Base-by-base conservation (phyloP, 768 basidiomycete genomes). In the Mrakia frigida region DNA sequence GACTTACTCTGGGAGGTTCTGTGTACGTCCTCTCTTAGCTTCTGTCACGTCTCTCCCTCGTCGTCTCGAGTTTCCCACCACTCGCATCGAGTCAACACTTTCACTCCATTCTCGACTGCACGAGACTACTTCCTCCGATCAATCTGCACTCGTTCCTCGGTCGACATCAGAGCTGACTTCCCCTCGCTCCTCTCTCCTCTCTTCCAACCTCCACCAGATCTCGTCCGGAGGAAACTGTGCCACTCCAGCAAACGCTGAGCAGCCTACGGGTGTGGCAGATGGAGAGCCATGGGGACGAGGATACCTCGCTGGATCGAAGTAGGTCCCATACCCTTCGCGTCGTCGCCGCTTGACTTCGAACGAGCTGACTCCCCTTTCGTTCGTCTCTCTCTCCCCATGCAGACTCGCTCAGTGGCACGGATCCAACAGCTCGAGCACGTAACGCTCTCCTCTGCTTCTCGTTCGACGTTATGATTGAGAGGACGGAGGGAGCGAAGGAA, bases 231-330 rank as follows among this genome's bases (percentile, higher is more conserved):
- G 65, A n/a, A 43, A 68, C 6, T 68, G 65, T 43, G 65, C 65
- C 4, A 41, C 14, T 2, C 39, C 65, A 25, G 39, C 16, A 23
- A 18, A 68, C 25, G 65, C 65, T 23, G 65, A 68, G 31, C 65
- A 68, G 65, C 65, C 65, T 35, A 68, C 35, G 35, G 65, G 65
- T 25, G 21, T 53, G 7, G 18, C 25, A 6, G 65, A 39, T 23
- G 65, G 63, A 39, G 63, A 65, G 16, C 6, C 65, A 3, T 68
- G 65, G 65, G 65, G 65, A 41, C 35, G 65, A n/a, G 65, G 65
- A 6, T 68, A 68, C 37, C 4, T 68, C 21, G 16, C 35, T 39
- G 65, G 65, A 23, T 39, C 65, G 39, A 39, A 35, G 65, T 68
- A 21, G n/a, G 37, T 43, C 25, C 46, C 46, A 3, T 50, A 1